Evolutionary conservation across 2,329 filamentous ascomycete species (phyloP).

Genomic region (Colletotrichum somersetense): DNA sequence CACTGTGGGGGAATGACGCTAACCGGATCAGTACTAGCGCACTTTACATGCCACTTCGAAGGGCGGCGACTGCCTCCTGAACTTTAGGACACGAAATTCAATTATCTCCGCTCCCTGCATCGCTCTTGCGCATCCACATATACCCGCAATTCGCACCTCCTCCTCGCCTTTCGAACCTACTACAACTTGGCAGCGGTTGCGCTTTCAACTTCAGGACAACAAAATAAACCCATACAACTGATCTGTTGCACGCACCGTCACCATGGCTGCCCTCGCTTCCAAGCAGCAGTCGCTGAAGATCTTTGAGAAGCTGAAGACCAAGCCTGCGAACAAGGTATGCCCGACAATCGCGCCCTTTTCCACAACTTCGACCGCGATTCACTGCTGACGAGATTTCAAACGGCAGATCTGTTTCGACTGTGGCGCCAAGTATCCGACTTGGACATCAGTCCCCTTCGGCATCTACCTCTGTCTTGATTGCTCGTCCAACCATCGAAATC

Average conservation of each 20-base stretch:
- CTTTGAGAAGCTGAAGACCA: conserved; percentile 96
- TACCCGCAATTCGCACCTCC: conserved; percentile 27
- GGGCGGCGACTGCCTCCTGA: conserved; percentile 42
- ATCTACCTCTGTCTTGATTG: conserved; percentile 99
- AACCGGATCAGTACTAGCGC: conserved; percentile 26
- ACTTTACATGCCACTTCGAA: conserved; percentile 42
- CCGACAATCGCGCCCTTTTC: conserved; percentile 15
- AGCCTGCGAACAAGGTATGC: conserved; percentile 91
- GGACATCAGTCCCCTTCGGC: conserved; percentile 96
- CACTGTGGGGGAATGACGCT: conserved; percentile 36
- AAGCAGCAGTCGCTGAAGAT: conserved; percentile 97
- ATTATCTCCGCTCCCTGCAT: conserved; percentile 36
- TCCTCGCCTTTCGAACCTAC: conserved; percentile 1
- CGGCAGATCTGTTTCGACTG: conserved; percentile 96
- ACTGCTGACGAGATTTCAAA: conserved; percentile 33
- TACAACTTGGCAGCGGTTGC: conserved; percentile 15
- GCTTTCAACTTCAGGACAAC: conserved; percentile 5
- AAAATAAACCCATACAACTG: background rate
- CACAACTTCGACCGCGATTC: conserved; percentile 42
- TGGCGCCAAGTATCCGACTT: conserved; percentile 96
- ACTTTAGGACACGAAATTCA: conserved; percentile 43
- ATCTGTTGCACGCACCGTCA: conserved; percentile 49
- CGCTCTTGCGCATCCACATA: conserved; percentile 32
- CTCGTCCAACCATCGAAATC: conserved; percentile 95
- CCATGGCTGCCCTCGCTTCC: conserved; percentile 78